phyloP scores from a whole-genome alignment of 169 alveolate genomes.

The Plasmodium adleri region DNA sequence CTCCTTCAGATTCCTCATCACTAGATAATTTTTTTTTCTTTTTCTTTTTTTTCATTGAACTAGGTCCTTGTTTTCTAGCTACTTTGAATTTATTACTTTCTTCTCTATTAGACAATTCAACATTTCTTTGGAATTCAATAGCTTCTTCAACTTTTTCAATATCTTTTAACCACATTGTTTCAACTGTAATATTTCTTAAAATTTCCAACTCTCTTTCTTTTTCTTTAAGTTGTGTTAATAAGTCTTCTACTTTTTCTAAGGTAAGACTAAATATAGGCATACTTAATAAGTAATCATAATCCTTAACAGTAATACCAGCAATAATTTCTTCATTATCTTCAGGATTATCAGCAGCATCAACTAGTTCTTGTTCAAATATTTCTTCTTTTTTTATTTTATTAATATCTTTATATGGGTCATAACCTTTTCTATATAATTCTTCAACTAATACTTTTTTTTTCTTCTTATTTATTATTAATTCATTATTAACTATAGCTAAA shows the following conservation, averaged over 20 bases:
- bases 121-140: conserved; percentile 71
- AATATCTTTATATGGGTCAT: conserved; percentile 88
- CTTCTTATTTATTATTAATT: conserved; percentile 88
- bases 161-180: conserved; percentile 85
- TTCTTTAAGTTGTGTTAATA: conserved; percentile 80
- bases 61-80: conserved; percentile 30
- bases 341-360: conserved; percentile 43
- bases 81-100: conserved; percentile 74
- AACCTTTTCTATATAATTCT: conserved; percentile 88
- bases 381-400: conserved; percentile 82
- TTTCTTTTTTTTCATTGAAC: conserved; percentile 27
- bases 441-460: conserved; percentile 81
- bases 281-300: conserved; percentile 95
- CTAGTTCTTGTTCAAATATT: conserved; percentile 33
- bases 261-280: conserved; percentile 97
- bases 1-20: conserved; percentile 73
- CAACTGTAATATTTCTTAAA: conserved; percentile 79
- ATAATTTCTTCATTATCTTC: conserved; percentile 77
- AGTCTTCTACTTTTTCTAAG: conserved; percentile 94
- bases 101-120: conserved; percentile 71
- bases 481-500: conserved; percentile 90
- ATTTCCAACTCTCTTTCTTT: conserved; percentile 79
- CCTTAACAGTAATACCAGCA: conserved; percentile 78
- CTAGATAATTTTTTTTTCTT: conserved; percentile 64
- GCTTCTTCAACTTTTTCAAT: conserved; percentile 81